These are phyloP conservation scores for Suillus spraguei DNA, from an alignment of 768 basidiomycete species.

Conservation along the genomic window DNA sequence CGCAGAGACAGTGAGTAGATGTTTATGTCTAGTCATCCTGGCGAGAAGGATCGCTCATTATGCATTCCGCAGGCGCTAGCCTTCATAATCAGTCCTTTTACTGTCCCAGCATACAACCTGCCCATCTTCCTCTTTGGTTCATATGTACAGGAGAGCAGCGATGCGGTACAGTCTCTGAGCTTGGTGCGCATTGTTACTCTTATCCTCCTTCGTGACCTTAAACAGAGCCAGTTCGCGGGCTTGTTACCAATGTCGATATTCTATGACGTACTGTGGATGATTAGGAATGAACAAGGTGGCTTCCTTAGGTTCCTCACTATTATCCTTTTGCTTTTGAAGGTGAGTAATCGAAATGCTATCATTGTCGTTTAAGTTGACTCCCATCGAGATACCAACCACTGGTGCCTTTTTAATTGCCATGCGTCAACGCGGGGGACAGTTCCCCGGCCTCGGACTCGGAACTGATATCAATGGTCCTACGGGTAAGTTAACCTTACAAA, in stretches of 20 bases:
- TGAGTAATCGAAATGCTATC: slow-evolving; percentile 16
- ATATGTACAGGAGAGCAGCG: slow-evolving; percentile 70
- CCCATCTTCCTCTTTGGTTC: slow-evolving; percentile 82
- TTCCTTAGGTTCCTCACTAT: slow-evolving; percentile 59
- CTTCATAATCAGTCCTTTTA: slow-evolving; percentile 56
- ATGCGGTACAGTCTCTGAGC: slow-evolving; percentile 65
- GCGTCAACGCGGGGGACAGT: slow-evolving; percentile 60
- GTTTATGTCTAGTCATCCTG: neutral
- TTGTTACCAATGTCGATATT: slow-evolving; percentile 62
- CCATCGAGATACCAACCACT: slow-evolving; percentile 58
- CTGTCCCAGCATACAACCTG: slow-evolving; percentile 72
- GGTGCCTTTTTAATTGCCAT: slow-evolving; percentile 51
- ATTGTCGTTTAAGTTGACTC: neutral
- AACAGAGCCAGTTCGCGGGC: slow-evolving; percentile 57
- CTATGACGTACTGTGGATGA: slow-evolving; percentile 75
- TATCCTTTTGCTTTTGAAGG: slow-evolving; percentile 62
- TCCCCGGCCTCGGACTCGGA: slow-evolving; percentile 51
- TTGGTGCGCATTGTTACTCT: slow-evolving; percentile 44
- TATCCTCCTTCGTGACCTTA: slow-evolving; percentile 1
- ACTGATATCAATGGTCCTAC: slow-evolving; percentile 59
- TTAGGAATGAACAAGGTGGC: slow-evolving; percentile 53
- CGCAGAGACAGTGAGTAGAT: slow-evolving; percentile 55
- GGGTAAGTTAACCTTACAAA: slow-evolving; percentile 37
- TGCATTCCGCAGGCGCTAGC: slow-evolving; percentile 53
- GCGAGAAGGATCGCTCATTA: neutral